Evolutionary conservation across 192 early-diverging fungal species (phyloP).

Genomic region (Backusella luteola): DNA sequence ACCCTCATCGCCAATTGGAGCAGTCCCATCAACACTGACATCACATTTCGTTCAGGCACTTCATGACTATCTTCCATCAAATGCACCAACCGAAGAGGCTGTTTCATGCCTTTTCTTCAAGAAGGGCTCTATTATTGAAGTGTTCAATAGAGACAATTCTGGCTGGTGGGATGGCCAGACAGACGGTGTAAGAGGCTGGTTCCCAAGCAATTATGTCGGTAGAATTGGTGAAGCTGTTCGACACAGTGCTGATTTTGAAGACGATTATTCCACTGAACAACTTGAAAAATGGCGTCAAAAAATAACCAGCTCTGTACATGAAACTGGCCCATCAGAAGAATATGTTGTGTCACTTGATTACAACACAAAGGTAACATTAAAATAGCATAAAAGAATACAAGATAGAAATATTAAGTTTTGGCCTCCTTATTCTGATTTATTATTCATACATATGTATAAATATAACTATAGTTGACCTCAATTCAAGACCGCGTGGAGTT

Average conservation of each 20-base stretch:
- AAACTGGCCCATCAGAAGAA: neutral
- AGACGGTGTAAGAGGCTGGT: conserved; percentile 81
- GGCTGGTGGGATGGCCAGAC: conserved; percentile 97
- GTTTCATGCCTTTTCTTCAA: conserved; percentile 70
- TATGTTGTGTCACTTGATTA: neutral
- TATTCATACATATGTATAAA: conserved; percentile 1
- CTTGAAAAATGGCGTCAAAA: conserved; percentile 17
- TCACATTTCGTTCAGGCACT: conserved; percentile 60
- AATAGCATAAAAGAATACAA: neutral
- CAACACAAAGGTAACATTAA: conserved; percentile 5
- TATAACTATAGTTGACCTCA: neutral
- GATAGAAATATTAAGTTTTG: neutral
- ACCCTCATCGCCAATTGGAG: conserved; percentile 21
- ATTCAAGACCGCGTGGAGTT: conserved; percentile 12
- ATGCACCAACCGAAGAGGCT: conserved; percentile 49
- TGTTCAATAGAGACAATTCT: conserved; percentile 80
- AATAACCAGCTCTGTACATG: neutral
- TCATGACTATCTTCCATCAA: conserved; percentile 81
- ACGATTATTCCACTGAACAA: conserved; percentile 20
- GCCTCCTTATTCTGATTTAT: neutral
- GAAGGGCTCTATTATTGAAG: conserved; percentile 86
- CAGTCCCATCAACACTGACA: conserved; percentile 15
- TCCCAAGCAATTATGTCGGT: conserved; percentile 85
- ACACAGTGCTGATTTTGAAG: conserved; percentile 31
- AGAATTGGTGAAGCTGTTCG: conserved; percentile 48